Evolutionary conservation across 208 protist genomes (phyloP).

Genomic region (Zelonia costaricensis): DNA sequence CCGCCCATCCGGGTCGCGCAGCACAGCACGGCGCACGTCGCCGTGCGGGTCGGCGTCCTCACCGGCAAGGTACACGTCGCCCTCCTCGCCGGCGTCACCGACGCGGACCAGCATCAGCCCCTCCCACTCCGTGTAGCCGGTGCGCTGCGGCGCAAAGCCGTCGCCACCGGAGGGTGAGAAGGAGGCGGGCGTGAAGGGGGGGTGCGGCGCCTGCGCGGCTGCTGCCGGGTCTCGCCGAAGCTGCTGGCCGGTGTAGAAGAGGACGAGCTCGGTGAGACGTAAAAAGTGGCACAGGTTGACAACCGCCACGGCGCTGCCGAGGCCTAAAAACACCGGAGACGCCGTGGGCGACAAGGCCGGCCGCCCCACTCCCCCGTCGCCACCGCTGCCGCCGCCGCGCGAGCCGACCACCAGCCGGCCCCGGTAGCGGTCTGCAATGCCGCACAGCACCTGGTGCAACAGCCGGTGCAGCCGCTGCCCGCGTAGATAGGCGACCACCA

Average conservation of each 20-base stretch:
- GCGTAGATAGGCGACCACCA: constrained; percentile 57
- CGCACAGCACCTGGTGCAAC: constrained; percentile 53
- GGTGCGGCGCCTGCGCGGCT: background rate
- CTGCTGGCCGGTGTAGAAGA: constrained; percentile 61
- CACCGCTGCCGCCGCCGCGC: background rate
- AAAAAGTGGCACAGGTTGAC: constrained; percentile 62
- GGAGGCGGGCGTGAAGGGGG: background rate
- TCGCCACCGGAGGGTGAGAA: background rate
- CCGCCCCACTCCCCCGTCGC: background rate
- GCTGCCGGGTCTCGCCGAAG: constrained; percentile 1
- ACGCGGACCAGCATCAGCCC: constrained; percentile 34
- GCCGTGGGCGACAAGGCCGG: background rate
- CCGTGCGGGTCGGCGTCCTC: constrained; percentile 26
- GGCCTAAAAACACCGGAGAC: constrained; percentile 14
- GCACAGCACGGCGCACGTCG: constrained; percentile 28
- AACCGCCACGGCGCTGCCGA: constrained; percentile 37
- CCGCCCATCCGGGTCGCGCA: constrained; percentile 55
- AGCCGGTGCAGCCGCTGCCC: constrained; percentile 37
- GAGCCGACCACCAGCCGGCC: constrained; percentile 16
- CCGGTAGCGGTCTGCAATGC: constrained; percentile 60
- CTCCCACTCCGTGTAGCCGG: constrained; percentile 58
- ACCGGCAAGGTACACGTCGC: constrained; percentile 14
- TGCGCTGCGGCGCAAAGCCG: constrained; percentile 1
- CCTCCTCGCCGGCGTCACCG: background rate
- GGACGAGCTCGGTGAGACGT: constrained; percentile 56